Evolutionary conservation across 148 eudicot species (phyloP), one percentile per base, ranked within the genome.

Genomic region (Gaultheria prostrata): DNA sequence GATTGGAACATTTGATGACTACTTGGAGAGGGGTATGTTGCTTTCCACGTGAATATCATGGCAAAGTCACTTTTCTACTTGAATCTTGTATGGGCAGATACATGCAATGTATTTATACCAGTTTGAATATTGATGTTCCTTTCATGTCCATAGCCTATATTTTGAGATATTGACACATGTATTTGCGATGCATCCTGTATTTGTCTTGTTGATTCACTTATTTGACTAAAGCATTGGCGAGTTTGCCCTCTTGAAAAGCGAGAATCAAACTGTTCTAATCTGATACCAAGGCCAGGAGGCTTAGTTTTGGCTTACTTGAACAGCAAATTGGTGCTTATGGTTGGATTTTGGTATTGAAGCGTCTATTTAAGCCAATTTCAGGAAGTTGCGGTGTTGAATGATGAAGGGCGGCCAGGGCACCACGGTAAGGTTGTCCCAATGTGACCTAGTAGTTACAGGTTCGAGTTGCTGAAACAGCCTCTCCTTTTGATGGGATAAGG

Each of bases 151-250:
- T n/a, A 49, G 11, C 32, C 78, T 49, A 46, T 76, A 46, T 46
- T 59, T 59, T 59, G 65, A 6, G 65, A 21, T 57, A 20, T 57
- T 20, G 26, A 57, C 65, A 1, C 21, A 2, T 24, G 26, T 57
- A 57, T 57, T 57, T 57, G 28, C 28, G 75, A 70, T 77, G 39
- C 49, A 76, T 76, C 49, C 46, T 74, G n/a, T 70, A 70, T 70
- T 32, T 15, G 32, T 56, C 18, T 78, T 11, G 8, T 28, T 49
- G 57, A 50, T 46, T 75, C 6, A 56, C 54, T 30, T 51, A 56
- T 77, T 77, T 77, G 35, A 77, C 56, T 77, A 51, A 14, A 77
- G 63, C 21, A 77, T 28, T 77, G 17, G 39, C 43, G 18, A 14
- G 24, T 51, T 50, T 53, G 20, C 12, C 45, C 26, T 48, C n/a